These are phyloP conservation scores for Rubia yunnanensis DNA, from an alignment of 257 asterid genomes.

Conservation along the genomic window DNA sequence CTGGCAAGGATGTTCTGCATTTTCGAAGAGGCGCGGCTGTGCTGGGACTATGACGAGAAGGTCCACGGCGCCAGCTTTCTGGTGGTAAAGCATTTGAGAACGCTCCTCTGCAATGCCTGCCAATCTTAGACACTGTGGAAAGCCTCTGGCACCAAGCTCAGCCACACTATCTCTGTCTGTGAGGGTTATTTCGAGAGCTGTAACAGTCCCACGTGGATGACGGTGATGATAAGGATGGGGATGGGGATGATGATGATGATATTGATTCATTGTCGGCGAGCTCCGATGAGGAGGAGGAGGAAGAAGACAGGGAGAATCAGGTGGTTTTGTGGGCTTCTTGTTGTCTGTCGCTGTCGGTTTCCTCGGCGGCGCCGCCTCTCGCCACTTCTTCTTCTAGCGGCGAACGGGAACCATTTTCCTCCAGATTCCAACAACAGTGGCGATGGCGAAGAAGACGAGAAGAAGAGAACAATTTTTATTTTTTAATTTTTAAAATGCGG, in stretches of 20 bases:
- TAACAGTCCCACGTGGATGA: not conserved
- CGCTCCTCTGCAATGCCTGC: conserved; percentile 23
- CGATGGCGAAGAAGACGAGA: no score
- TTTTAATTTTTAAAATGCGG: no score
- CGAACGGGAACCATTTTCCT: conserved; percentile 10
- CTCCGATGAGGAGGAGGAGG: not conserved
- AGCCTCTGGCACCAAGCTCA: conserved; percentile 25
- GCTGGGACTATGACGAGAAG: conserved; percentile 27
- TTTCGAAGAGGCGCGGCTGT: conserved; percentile 22
- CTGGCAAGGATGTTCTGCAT: conserved; percentile 20
- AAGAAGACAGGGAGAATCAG: conserved; percentile 26
- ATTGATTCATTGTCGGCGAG: not conserved
- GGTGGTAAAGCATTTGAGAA: conserved; percentile 22
- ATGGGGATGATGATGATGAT: not conserved
- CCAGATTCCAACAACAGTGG: no score
- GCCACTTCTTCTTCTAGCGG: conserved; percentile 14
- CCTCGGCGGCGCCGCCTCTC: conserved; percentile 15
- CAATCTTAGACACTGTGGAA: conserved; percentile 22
- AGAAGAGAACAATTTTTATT: no score
- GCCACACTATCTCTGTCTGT: no score
- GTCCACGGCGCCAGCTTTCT: no score
- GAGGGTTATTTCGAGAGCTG: conserved; percentile 3
- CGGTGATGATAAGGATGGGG: not conserved
- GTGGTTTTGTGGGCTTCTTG: conserved; percentile 27
- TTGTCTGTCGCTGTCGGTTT: not conserved